Evolutionary conservation across 208 protist genomes (phyloP), one percentile per base, ranked within the genome.

Genomic region (Crithidia brevicula): DNA sequence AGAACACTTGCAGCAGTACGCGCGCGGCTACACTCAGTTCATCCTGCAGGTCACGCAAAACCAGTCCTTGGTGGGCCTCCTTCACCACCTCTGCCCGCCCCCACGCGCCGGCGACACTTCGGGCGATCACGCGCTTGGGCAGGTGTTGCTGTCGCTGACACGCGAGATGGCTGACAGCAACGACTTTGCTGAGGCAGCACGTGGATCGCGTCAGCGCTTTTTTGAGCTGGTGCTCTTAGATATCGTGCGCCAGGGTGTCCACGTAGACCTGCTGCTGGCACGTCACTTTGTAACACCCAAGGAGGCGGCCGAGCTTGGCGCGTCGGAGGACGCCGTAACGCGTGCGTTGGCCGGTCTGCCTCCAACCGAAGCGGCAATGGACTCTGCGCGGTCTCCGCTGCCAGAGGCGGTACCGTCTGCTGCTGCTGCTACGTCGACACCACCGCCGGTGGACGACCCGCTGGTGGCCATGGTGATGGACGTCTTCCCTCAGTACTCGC

Each of bases 401-500:
- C 25, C 57, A 15, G 15, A 51, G 30, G 50, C 70, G 13, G 9
- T 38, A 7, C 27, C 52, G n/a, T 27, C 63, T 20, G 7, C 43
- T 9, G 38, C 46, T 16, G 5, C 47, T n/a, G n/a, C n/a, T n/a
- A n/a, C n/a, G n/a, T n/a, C n/a, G n/a, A n/a, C n/a, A n/a, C 36
- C 8, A 40, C 36, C 8, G 36, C 27, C 51, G 11, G 60, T 69
- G 25, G 64, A 77, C 30, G 78, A 92, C 74, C 82, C 86, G 13
- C 50, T 85, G 6, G 88, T 92, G 22, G 64, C 60, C 22, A 87
- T 94, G 79, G 83, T 96, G n/a, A 61, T 85, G 62, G 87, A 92
- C 15, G 80, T 96, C 18, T 93, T 96, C 59, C 92, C 92, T 9
- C 77, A 92, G 60, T 94, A 88, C 67, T 79, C 67, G 38, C 36